A percentile compares a stretch with the other conserved stretches of the same genome.
These are phyloP conservation scores for Cyberlindnera maritima DNA, from an alignment of 805 yeast species.

Conservation along the genomic window DNA sequence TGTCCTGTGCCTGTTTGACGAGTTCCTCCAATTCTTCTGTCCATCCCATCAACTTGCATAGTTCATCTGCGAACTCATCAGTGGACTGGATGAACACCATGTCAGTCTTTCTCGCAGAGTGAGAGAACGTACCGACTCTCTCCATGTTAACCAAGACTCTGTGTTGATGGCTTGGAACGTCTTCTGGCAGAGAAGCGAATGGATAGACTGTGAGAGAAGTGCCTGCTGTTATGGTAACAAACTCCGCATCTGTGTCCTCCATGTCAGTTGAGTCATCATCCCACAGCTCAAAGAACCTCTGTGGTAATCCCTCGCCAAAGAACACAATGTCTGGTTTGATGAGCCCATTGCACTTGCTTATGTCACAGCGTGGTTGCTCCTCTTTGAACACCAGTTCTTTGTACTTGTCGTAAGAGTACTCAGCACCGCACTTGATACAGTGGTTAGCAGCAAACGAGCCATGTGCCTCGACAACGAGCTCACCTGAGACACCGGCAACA, in stretches of 20 bases:
- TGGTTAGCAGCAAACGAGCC: slow-evolving; percentile 88
- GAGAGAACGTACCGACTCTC: slow-evolving; percentile 67
- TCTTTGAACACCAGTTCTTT: slow-evolving; percentile 35
- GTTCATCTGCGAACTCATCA: slow-evolving; percentile 56
- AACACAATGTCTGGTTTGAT: slow-evolving; percentile 94
- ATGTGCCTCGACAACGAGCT: slow-evolving; percentile 82
- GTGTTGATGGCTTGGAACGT: slow-evolving; percentile 43
- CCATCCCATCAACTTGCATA: slow-evolving; percentile 68
- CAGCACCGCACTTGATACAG: slow-evolving; percentile 71
- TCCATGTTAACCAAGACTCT: slow-evolving; percentile 77
- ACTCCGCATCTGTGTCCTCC: slow-evolving; percentile 37
- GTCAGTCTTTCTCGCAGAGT: slow-evolving; percentile 56
- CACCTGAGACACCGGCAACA: slow-evolving; percentile 68
- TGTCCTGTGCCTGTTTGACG: slow-evolving; percentile 13
- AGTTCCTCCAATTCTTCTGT: slow-evolving; percentile 21
- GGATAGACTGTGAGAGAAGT: slow-evolving; percentile 89
- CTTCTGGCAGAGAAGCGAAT: slow-evolving; percentile 79
- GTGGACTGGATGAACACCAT: slow-evolving; percentile 58
- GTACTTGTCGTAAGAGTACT: slow-evolving; percentile 47
- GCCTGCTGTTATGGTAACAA: slow-evolving; percentile 85
- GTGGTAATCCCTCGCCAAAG: slow-evolving; percentile 87
- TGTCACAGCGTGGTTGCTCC: slow-evolving; percentile 46
- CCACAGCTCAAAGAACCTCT: slow-evolving; percentile 64
- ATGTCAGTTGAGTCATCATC: slow-evolving; percentile 42
- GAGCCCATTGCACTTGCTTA: slow-evolving; percentile 57